Conservation (phyloP, 1,284 basidiomycete species). For the Microbotryomycetes sp. region DNA sequence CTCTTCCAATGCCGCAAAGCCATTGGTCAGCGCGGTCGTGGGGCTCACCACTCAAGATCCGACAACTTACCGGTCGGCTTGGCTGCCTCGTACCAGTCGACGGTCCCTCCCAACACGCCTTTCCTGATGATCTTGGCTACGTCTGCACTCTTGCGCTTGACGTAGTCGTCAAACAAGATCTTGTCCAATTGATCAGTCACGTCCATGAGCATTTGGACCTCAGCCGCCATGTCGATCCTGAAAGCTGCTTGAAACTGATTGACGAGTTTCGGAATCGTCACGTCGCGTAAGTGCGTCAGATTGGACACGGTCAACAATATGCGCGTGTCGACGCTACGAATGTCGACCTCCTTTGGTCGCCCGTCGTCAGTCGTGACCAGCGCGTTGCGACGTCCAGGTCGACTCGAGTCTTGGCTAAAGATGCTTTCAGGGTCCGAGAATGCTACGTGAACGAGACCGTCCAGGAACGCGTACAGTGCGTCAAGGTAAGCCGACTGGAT, state of each 20-base stretch:
- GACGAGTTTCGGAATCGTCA: conserved; percentile 69
- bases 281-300: conserved; percentile 64
- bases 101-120: conserved; percentile 68
- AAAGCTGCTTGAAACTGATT: conserved; percentile 71
- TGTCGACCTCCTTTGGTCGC: conserved; percentile 36
- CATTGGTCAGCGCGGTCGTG: no score
- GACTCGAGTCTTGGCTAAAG: not conserved
- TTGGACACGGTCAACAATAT: conserved; percentile 86
- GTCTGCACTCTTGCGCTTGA: conserved; percentile 63
- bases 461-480: conserved; percentile 76
- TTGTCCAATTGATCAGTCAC: conserved; percentile 76
- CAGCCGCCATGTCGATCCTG: conserved; percentile 64
- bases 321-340: conserved; percentile 56
- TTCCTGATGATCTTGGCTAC: conserved; percentile 63
- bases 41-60: no score
- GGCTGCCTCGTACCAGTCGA: conserved; percentile 74
- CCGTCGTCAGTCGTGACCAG: conserved; percentile 28
- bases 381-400: not conserved
- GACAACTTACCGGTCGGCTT: conserved; percentile 34
- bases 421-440: conserved; percentile 52
- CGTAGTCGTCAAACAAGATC: conserved; percentile 77
- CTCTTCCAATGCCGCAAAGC: conserved; percentile 53
- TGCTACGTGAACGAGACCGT: conserved; percentile 78
- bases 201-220: conserved; percentile 67
- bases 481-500: conserved; percentile 84